Evolutionary conservation across 371 early-diverging fungal genomes (phyloP).

Genomic region (Gilbertella persicaria): DNA sequence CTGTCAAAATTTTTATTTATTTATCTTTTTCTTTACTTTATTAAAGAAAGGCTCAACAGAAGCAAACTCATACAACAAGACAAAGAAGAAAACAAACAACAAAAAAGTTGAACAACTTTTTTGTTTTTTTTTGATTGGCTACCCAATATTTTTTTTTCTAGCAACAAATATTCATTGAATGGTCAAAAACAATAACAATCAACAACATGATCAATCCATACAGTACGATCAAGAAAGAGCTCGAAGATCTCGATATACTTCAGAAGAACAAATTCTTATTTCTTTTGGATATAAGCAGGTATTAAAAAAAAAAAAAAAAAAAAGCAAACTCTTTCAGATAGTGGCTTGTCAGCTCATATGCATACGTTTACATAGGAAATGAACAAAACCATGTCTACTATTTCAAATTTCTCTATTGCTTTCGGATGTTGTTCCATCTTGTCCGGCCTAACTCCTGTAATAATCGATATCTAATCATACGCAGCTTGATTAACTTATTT

Average conservation of each 20-base stretch:
- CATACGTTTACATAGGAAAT: conserved; percentile 45
- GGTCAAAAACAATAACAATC: conserved; percentile 23
- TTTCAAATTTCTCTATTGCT: conserved; percentile 66
- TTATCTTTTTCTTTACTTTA: too few species aligned
- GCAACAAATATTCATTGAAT: conserved; percentile 7
- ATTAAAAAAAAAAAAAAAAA: not conserved
- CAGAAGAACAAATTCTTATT: conserved; percentile 52
- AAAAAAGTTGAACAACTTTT: too few species aligned
- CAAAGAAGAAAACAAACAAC: too few species aligned
- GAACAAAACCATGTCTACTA: conserved; percentile 63
- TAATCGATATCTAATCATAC: not conserved
- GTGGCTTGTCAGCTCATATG: conserved; percentile 9
- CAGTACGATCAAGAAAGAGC: conserved; percentile 22
- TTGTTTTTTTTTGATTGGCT: not conserved
- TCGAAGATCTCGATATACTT: conserved; percentile 25
- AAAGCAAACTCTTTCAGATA: not conserved
- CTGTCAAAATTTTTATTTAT: too few species aligned
- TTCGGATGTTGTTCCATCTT: conserved; percentile 64
- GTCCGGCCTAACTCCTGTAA: conserved; percentile 60
- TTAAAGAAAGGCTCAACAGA: too few species aligned
- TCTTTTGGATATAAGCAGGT: conserved; percentile 65
- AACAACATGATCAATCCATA: conserved; percentile 1
- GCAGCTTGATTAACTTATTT: not conserved
- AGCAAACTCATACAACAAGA: too few species aligned
- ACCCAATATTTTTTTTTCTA: too few species aligned